Evolutionary conservation across 1,284 basidiomycete species (phyloP), one percentile per base, ranked within the genome.

Genomic region (Cryptococcus wingfieldii): DNA sequence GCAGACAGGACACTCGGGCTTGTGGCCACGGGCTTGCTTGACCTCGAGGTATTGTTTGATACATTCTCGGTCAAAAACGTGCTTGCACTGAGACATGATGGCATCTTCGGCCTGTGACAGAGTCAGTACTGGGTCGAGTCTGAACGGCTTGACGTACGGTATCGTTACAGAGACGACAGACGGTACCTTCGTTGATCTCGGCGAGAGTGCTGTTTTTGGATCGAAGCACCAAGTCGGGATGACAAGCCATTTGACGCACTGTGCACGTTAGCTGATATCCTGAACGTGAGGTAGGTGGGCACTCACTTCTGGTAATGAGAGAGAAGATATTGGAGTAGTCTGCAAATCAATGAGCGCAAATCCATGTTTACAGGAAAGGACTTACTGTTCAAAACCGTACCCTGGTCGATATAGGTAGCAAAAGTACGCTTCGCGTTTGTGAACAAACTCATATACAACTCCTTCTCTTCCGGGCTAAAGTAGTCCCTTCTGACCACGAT

Each of bases 391-490:
- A 95, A 76, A 25, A 98, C 82, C 0, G 95, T 97, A 55, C 95
- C 95, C 39, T 88, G 83, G 68, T 90, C 86, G 13, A 97, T 83
- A 70, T 90, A 99, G 1, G 93, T 98, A 60, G 79, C 78, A 77
- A 98, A 99, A 71, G 90, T 86, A 49, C 96, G 83, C 76, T 90
- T 94, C 9, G 92, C 93, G 65, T 94, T 90, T 4, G 88, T 87
- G 80, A 95, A 98, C 37, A 99, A 78, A 4, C 89, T 92, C 51
- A 87, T 82, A 77, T 98, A 98, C 12, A 99, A 79, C 68, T 98
- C 95, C 74, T 94, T 96, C 78, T 98, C 94, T 72, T 96, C 91
- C 0, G 91, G 89, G 61, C 90, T 96, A 80, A 98, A 98, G 74
- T 88, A 88, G 74, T 98, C 95, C 51, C 86, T 82, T 41, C 92